Evolutionary conservation across 1,139 yeast genomes (phyloP), one percentile per base, ranked within the genome.

Genomic region (Eremothecium cymbalariae): DNA sequence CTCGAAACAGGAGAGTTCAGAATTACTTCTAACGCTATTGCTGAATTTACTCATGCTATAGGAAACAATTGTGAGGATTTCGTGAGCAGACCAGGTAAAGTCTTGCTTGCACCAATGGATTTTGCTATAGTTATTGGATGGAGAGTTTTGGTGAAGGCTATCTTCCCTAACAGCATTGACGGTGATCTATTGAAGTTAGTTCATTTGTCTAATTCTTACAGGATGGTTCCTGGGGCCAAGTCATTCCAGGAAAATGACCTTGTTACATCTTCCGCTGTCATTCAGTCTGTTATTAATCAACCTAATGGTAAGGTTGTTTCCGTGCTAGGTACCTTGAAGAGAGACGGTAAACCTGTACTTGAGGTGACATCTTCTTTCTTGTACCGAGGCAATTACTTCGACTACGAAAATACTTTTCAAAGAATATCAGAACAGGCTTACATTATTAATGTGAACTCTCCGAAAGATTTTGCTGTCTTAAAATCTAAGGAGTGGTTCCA

Each of bases 401-500:
- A 93, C 63, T 93, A 72, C 57, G 82, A 79, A 59, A 86, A 88
- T 67, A 85, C 98, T 28, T 90, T 90, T 78, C 82, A 84, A 65
- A 83, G 83, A 64, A 75, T 74, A 45, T 69, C 75, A 41, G 98
- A 90, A 65, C 77, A 88, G 43, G 95, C 96, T 40, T 82, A 80
- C 55, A 82, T 88, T 65, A 70, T 90, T 43, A 62, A 72, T 27
- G 68, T 90, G 57, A 70, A 70, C 44, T 64, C 88, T 34, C 70
- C 85, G 34, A 88, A 85, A 69, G 98, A 90, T 55, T 80, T 88
- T 51, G 96, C 98, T 38, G 85, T 90, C 40, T 72, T 90, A 62
- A 77, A 77, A 55, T 85, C 97, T 16, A 90, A 93, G 71, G 97
- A 90, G 65, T 90, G 99, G 98, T 88, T 93, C 77, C 88, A 84